Base-by-base conservation (phyloP, 805 yeast genomes). In the Sugiyamaella mastotermitis region DNA sequence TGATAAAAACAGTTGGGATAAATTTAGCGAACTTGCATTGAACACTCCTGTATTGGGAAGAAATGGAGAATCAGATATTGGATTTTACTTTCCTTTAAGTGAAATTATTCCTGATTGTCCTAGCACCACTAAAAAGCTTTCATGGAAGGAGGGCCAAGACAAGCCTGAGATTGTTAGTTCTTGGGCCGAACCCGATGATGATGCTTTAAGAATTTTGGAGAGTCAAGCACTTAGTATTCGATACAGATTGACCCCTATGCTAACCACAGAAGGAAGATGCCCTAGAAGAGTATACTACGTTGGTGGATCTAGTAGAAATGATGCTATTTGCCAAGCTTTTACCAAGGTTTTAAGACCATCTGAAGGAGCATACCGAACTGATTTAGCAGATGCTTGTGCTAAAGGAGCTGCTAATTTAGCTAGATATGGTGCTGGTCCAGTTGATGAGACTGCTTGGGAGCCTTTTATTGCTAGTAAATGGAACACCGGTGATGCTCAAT, bases 401-500 rank as follows among this genome's bases (percentile, higher is more conserved):
- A 59, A 84, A 24, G 96, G 96, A 18, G 95, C 95, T 3, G 90
- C 94, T 29, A 83, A 72, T 61, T 82, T 83, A 55, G 90, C 95
- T 1, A 65, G 79, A 33, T 86, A 31, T 28, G 48, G 51, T 4
- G 39, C 31, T 2, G 19, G 21, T n/a, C 13, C 20, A 6, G 22
- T 11, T 10, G 26, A 22, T 10, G 35, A 22, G 9, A 10, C 13
- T 8, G 11, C 37, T 16, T 47, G 51, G 51, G 47, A 47, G 11
- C 30, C 34, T 20, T 45, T 42, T 27, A 43, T 47, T 18, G 13
- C 19, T 4, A 14, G 23, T 23, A 25, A 38, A 16, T 45, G 44
- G 45, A 21, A 41, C 15, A 17, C 17, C 15, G 14, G 16, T 3
- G 16, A 13, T 18, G 19, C 15, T 14, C 21, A 15, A 7, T 11